These are phyloP conservation scores for Tubosaeta brunneosetosa DNA, from an alignment of 768 basidiomycete species.

Conservation along the genomic window DNA sequence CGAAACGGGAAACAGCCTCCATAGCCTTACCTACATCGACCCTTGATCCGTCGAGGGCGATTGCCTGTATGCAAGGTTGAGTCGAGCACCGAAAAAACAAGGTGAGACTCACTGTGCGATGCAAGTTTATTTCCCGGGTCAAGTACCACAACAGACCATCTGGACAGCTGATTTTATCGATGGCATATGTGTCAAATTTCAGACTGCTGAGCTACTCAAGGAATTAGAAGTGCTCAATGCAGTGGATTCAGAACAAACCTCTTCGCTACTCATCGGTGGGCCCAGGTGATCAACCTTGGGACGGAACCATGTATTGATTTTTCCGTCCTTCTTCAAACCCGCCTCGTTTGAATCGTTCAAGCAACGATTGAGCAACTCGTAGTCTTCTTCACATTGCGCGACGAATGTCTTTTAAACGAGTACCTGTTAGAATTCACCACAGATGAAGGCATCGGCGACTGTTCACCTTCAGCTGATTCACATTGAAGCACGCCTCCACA, in stretches of 20 bases:
- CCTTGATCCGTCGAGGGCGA: constrained; percentile 46
- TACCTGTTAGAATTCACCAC: neutral
- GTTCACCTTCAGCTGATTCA: constrained; percentile 59
- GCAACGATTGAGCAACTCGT: constrained; percentile 58
- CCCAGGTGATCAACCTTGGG: constrained; percentile 34
- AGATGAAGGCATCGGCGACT: neutral
- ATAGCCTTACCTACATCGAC: constrained; percentile 57
- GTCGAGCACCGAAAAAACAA: neutral
- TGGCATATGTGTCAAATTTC: constrained; percentile 79
- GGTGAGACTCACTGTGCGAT: constrained; percentile 57
- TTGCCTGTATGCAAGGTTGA: constrained; percentile 43
- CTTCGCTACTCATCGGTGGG: constrained; percentile 56
- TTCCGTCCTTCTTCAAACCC: constrained; percentile 44
- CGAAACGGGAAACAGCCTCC: constrained; percentile 49
- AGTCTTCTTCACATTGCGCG: constrained; percentile 78
- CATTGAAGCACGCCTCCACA: constrained; percentile 68
- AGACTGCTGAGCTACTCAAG: constrained; percentile 47
- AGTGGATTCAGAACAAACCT: constrained; percentile 39
- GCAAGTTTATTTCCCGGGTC: constrained; percentile 55
- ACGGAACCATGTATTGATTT: constrained; percentile 68
- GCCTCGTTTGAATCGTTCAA: constrained; percentile 60
- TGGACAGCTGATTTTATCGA: constrained; percentile 78
- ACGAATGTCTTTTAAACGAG: constrained; percentile 65
- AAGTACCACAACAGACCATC: constrained; percentile 72
- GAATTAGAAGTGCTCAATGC: neutral